Conservation (phyloP, 306 rosid genomes). For the Hippophae rhamnoides region DNA sequence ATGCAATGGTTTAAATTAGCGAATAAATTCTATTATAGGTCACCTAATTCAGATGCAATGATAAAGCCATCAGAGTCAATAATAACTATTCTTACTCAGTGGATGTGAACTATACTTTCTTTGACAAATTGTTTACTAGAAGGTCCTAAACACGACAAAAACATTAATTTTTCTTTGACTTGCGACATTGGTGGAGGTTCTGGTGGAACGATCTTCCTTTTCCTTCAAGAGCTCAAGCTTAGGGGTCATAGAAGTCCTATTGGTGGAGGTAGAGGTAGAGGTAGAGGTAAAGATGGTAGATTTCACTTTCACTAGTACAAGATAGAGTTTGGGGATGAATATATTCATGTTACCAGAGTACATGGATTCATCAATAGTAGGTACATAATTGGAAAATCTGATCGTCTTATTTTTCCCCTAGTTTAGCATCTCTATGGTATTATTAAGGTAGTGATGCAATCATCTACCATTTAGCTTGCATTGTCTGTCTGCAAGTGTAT, state of each 20-base stretch:
- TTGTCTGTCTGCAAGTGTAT: too few species aligned
- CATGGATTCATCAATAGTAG: slow-evolving; percentile 64
- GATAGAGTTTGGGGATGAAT: slow-evolving; percentile 64
- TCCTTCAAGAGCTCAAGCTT: slow-evolving; percentile 84
- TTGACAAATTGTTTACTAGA: slow-evolving; percentile 72
- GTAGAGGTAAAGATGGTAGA: slow-evolving; percentile 98
- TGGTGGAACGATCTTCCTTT: slow-evolving; percentile 93
- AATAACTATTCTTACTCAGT: slow-evolving; percentile 90
- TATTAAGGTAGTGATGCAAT: not conserved
- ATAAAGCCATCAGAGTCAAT: slow-evolving; percentile 56
- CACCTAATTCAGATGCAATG: slow-evolving; percentile 78
- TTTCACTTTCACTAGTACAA: slow-evolving; percentile 95
- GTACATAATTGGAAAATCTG: slow-evolving; percentile 25
- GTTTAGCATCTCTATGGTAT: not conserved
- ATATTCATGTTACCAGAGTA: slow-evolving; percentile 75
- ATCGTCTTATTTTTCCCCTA: too few species aligned
- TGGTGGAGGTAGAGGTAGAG: slow-evolving; percentile 98
- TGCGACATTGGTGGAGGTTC: slow-evolving; percentile 98
- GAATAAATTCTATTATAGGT: slow-evolving; percentile 7
- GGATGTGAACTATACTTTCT: slow-evolving; percentile 93
- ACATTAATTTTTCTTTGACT: slow-evolving; percentile 46
- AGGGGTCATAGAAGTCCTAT: slow-evolving; percentile 83
- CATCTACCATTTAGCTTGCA: too few species aligned
- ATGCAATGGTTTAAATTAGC: not conserved
- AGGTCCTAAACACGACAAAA: slow-evolving; percentile 98